phyloP scores from a whole-genome alignment of 257 asterid genomes.

The Solanum chiquidenum region DNA sequence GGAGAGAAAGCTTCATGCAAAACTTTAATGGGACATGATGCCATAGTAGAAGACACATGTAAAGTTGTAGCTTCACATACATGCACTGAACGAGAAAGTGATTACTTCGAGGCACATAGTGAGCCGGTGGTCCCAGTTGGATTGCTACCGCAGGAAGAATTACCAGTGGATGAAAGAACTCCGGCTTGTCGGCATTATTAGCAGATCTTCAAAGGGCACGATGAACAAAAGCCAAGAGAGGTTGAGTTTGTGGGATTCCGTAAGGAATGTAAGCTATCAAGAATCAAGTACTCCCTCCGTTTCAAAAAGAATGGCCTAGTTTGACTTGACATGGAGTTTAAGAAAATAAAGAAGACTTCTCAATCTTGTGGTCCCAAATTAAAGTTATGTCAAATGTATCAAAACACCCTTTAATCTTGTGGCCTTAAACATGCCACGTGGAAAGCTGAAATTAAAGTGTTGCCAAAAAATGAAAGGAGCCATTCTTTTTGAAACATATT shows the following conservation, averaged over 20 bases:
- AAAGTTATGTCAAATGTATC: too few relatives aligned
- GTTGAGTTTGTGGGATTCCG: conserved; percentile 13
- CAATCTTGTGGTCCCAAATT: too few relatives aligned
- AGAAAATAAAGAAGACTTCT: too few relatives aligned
- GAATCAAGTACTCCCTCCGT: not conserved
- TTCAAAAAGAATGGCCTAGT: too few relatives aligned
- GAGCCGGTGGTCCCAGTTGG: conserved; percentile 1
- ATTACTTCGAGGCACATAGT: not conserved
- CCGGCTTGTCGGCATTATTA: not conserved
- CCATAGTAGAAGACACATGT: not conserved
- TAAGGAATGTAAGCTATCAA: not conserved
- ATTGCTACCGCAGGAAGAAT: not conserved
- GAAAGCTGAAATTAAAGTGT: too few relatives aligned
- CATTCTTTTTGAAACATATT: too few relatives aligned
- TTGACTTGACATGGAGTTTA: too few relatives aligned
- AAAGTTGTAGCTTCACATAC: not conserved
- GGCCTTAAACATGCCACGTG: too few relatives aligned
- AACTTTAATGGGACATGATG: not conserved
- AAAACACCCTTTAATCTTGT: too few relatives aligned
- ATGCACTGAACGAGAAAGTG: conserved; percentile 2
- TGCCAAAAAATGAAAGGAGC: too few relatives aligned
- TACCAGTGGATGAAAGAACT: not conserved
- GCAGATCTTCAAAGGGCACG: conserved; percentile 6
- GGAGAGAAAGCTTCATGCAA: not conserved
- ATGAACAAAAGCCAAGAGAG: conserved; percentile 2